These are phyloP conservation scores for Colletotrichum orchidophilum DNA, from an alignment of 2,329 filamentous ascomycete genomes.

Conservation along the genomic window DNA sequence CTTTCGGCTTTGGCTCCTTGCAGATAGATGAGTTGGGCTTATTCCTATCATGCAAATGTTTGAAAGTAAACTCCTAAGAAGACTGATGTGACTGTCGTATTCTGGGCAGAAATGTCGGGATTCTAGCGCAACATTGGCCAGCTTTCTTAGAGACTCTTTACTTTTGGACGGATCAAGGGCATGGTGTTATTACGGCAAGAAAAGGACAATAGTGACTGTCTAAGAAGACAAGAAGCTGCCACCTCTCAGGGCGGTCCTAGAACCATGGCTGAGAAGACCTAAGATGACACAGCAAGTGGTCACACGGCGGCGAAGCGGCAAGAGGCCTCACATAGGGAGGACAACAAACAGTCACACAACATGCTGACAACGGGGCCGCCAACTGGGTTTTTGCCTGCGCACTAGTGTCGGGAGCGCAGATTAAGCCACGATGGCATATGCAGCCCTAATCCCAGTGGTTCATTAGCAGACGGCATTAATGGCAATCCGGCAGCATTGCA, in stretches of 20 bases:
- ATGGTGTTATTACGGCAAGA: neutral
- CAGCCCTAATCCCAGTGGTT: constrained; percentile 29
- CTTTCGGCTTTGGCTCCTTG: no score
- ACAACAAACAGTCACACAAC: constrained; percentile 11
- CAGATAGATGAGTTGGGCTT: no score
- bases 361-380: constrained; percentile 7
- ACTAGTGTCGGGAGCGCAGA: constrained; percentile 27
- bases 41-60: no score
- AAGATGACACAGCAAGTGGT: neutral
- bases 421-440: constrained; percentile 31
- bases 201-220: neutral
- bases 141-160: no score
- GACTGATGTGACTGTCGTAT: no score
- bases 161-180: neutral
- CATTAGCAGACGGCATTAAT: constrained; percentile 19
- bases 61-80: no score
- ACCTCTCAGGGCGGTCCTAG: neutral
- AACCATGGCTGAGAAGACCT: neutral
- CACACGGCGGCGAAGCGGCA: neutral
- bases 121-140: no score
- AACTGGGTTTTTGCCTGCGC: constrained; percentile 28
- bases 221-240: neutral
- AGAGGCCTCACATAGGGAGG: neutral
- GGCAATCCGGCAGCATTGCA: constrained; percentile 4
- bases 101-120: no score